A percentile compares a stretch with the other conserved stretches of the same genome.
Conservation (phyloP, 2,329 filamentous ascomycete genomes). For the Leptodontidium sp. region DNA sequence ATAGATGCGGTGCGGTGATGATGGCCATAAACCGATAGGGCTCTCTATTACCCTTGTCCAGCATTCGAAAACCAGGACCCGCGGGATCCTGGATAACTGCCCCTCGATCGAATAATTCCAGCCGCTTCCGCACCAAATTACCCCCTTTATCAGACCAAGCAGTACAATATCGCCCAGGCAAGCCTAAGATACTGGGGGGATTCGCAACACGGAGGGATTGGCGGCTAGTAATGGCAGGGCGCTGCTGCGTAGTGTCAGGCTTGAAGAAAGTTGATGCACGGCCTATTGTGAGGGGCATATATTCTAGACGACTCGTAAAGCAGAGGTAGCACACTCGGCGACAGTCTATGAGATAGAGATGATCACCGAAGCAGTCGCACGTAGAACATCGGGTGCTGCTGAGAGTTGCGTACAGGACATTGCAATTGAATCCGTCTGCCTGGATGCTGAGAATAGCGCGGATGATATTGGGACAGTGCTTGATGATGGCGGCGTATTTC, state of each 20-base stretch:
- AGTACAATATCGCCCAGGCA: no score
- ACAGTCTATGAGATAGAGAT: no score
- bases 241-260: no score
- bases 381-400: background rate
- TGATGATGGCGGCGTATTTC: background rate
- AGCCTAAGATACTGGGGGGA: no score
- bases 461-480: background rate
- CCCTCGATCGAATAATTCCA: background rate
- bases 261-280: no score
- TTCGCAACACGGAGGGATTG: no score
- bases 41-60: background rate
- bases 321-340: no score
- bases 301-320: no score
- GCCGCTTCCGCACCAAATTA: conserved; percentile 1
- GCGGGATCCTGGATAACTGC: background rate
- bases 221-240: no score
- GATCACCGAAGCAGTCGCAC: background rate
- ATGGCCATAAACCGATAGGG: background rate
- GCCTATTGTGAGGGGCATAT: no score
- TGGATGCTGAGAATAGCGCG: background rate
- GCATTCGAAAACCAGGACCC: background rate
- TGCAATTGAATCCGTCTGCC: background rate
- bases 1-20: background rate
- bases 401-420: background rate
- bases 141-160: background rate